These are phyloP conservation scores for Nemania sp. DNA, from an alignment of 2,329 filamentous ascomycete genomes.

Conservation along the genomic window DNA sequence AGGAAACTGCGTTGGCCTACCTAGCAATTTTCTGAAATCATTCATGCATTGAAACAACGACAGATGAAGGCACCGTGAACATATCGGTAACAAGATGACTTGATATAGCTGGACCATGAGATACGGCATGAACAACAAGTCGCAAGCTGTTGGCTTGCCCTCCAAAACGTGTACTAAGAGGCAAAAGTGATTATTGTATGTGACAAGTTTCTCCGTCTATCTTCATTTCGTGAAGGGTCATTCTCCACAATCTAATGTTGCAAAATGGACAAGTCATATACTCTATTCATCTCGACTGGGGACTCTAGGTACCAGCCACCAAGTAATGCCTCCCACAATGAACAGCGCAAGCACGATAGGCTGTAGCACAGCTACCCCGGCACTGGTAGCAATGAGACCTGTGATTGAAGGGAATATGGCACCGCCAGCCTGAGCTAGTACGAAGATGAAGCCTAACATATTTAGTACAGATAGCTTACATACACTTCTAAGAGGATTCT, in stretches of 20 bases:
- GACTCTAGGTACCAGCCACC: slow-evolving; percentile 45
- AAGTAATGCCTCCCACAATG: slow-evolving; percentile 45
- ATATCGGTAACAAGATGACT: too few relatives aligned
- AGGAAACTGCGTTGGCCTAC: too few relatives aligned
- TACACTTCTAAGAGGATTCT: slow-evolving; percentile 13
- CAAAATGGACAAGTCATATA: slow-evolving; percentile 7
- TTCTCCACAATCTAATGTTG: not conserved
- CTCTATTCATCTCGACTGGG: slow-evolving; percentile 32
- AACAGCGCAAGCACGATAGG: slow-evolving; percentile 52
- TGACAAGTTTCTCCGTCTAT: too few relatives aligned
- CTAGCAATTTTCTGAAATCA: too few relatives aligned
- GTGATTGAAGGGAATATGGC: slow-evolving; percentile 56
- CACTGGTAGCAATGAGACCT: slow-evolving; percentile 49
- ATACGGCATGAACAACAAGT: too few relatives aligned
- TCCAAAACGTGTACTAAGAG: too few relatives aligned
- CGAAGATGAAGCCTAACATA: slow-evolving; percentile 50
- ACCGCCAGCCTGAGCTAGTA: slow-evolving; percentile 55
- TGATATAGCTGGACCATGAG: too few relatives aligned
- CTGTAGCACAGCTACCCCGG: slow-evolving; percentile 51
- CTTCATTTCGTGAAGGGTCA: not conserved
- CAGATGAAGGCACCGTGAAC: too few relatives aligned
- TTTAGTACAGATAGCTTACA: not conserved
- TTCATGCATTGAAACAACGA: too few relatives aligned
- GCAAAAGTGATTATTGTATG: too few relatives aligned
- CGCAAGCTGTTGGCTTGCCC: too few relatives aligned